Base-by-base conservation (phyloP, 2,329 filamentous ascomycete genomes). In the Penicillium sumatraense region DNA sequence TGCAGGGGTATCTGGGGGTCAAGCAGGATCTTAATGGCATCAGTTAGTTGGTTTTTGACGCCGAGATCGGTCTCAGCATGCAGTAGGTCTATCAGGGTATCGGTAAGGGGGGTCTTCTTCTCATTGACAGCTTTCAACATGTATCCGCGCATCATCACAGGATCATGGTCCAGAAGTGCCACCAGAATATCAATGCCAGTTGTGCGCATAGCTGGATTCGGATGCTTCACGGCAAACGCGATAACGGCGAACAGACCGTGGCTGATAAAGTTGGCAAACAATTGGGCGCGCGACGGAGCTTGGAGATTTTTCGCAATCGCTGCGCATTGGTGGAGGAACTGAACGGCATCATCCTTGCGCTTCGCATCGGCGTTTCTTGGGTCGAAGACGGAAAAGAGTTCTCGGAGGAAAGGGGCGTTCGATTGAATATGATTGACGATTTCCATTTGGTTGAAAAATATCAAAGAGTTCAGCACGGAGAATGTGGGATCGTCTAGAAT, bases 381-480 rank as follows among this genome's bases (percentile, higher is more conserved):
- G 18, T 82, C 84, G 68, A 98, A 97, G 59, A 98, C 91, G 51
- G 84, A 83, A 72, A 98, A 99, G 3, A 98, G 82, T 59, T 97
- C 91, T 62, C 86, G 87, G 24, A 98, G 78, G 68, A 96, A 97
- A 1, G 78, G 76, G 1, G 80, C 80, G 66, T 96, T 96, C 23
- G 82, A 83, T 73, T 97, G 93, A n/a, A 99, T 82, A 75, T 98
- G 91, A 69, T 93, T 90, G 47, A 99, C 89, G 69, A 99, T 97
- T 69, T 98, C 95, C 66, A 98, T 93, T 78, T 99, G 95, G 77
- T 98, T 95, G 82, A 96, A 99, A 79, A 97, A 99, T 64, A 99
- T 99, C 65, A 98, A 84, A 48, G 92, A 96, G 76, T 98, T 99
- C 61, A 99, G 86, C 23, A 98, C 93, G 21, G 91, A 96, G 74